Base-by-base conservation (phyloP, 768 basidiomycete genomes). In the Amanita jacksonii region DNA sequence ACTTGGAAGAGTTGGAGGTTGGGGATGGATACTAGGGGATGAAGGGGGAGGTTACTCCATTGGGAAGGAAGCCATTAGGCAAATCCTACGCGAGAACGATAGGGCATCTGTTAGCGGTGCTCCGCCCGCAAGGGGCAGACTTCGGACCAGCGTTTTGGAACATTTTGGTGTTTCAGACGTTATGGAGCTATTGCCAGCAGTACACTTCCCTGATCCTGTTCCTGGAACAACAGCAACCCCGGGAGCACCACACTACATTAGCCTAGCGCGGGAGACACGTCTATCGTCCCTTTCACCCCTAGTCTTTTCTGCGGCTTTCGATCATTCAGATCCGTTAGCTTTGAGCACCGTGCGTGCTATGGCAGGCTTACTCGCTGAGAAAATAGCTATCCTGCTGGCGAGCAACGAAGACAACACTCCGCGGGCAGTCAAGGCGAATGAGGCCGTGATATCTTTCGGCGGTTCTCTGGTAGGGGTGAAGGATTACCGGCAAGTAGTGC, bases 11-110 rank as follows among this genome's bases (percentile, higher is more conserved):
- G 70, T 76, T 23, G 85, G 86, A 3, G 85, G 86, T 1, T 87
- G 81, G 82, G 85, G 86, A 0, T 87, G 85, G 83, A 77, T 88
- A 15, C 66, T 88, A 8, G 85, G 86, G 5, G 86, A 89, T 55
- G 86, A 89, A 57, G 88, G 88, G 8, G 79, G 85, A 16, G 87
- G 87, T 8, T 90, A 75, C 53, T 73, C 82, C 54, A 79, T 89
- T 46, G 88, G 88, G 5, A 69, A 83, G 28, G 84, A 85, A 55
- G 72, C 86, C 0, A 56, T 89, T 16, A 79, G 87, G 3, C 73
- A 81, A 49, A 70, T 89, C 38, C 63, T 85, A 38, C 49, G 65
- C 5, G 74, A 77, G 41, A 64, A 70, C 25, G 82, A 85, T 50
- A 55, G 59, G 22, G 64, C 72, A 16, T 72, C 74, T 3, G 63